Base-by-base conservation (phyloP, 208 protist genomes). In the Leishmania gerbilli region DNA sequence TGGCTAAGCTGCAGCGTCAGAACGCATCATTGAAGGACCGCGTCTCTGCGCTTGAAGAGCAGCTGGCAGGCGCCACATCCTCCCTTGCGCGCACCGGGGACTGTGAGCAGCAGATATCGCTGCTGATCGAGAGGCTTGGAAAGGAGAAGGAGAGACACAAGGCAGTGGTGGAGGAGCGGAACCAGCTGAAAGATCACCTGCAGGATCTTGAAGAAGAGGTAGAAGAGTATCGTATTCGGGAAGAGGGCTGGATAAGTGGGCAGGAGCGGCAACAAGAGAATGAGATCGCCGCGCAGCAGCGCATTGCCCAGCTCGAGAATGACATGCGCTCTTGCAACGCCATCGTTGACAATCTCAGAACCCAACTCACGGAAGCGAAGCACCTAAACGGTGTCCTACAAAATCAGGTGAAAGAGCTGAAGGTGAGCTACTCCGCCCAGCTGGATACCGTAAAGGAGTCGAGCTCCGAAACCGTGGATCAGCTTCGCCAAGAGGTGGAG, bases 81-180 rank as follows among this genome's bases (percentile, higher is more conserved):
- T 71, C 86, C 51, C 53, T 86, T 55, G 49, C 85, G 13, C 81
- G 76, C 24, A 49, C 76, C 6, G 51, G 74, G 0, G 79, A 83
- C 1, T 58, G 79, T 19, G 87, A 88, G 56, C 81, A 72, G 37
- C 89, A 93, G 24, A 83, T 93, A 7, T 75, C 89, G 15, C 65
- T 88, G 64, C 89, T 96, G 2, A 93, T 91, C 51, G 87, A 87
- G 64, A 84, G 89, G 47, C 81, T 95, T 19, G 87, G 88, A 17
- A 84, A 77, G 55, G 89, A 93, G 77, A 92, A 89, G 72, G 88
- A 91, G 80, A 79, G 87, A 4, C 87, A 83, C 72, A 91, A 89
- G 56, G 27, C 42, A 11, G 64, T 85, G 6, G 37, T 72, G 15
- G 81, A 65, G 58, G 87, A 91, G 74, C 82, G 87, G 9, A 81